A percentile compares a stretch with the other conserved stretches of the same genome.
phyloP scores from a whole-genome alignment of 1,284 basidiomycete genomes.

The Melampsora americana region DNA sequence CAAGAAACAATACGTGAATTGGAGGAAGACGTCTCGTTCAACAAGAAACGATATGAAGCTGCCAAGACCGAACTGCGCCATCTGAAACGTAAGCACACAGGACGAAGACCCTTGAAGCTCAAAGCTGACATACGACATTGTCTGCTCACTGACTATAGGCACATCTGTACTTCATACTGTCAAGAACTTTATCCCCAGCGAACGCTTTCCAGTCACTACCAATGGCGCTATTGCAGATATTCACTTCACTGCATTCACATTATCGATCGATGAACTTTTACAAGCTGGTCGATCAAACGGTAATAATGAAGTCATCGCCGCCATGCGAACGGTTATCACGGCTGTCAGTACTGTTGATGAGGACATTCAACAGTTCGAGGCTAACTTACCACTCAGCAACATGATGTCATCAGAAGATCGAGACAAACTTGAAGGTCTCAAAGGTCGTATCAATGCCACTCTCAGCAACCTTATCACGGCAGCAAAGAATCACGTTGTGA shows the following conservation, averaged over 20 bases:
- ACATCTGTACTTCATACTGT: slow-evolving; percentile 16
- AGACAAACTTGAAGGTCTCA: slow-evolving; percentile 67
- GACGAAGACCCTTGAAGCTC: background rate
- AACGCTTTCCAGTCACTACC: slow-evolving; percentile 78
- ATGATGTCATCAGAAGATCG: slow-evolving; percentile 62
- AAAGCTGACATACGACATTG: background rate
- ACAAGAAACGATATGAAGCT: slow-evolving; percentile 88
- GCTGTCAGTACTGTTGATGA: slow-evolving; percentile 82
- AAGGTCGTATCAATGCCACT: slow-evolving; percentile 80
- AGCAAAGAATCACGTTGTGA: slow-evolving; percentile 86
- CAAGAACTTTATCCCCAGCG: slow-evolving; percentile 55
- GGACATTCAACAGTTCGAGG: slow-evolving; percentile 77
- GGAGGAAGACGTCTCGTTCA: slow-evolving; percentile 77
- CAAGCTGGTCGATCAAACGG: slow-evolving; percentile 70
- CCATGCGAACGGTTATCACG: slow-evolving; percentile 90
- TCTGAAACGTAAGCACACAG: slow-evolving; percentile 63
- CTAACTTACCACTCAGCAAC: slow-evolving; percentile 58
- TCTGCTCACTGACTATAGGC: slow-evolving; percentile 3
- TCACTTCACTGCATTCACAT: slow-evolving; percentile 86
- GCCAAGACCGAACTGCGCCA: slow-evolving; percentile 91
- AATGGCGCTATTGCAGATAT: slow-evolving; percentile 90
- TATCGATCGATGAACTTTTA: slow-evolving; percentile 77
- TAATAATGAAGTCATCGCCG: slow-evolving; percentile 79
- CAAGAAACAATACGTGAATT: slow-evolving; percentile 72
- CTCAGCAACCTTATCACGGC: slow-evolving; percentile 87